phyloP scores from a whole-genome alignment of 352 stramenopile species.

The Lagenidium giganteum region DNA sequence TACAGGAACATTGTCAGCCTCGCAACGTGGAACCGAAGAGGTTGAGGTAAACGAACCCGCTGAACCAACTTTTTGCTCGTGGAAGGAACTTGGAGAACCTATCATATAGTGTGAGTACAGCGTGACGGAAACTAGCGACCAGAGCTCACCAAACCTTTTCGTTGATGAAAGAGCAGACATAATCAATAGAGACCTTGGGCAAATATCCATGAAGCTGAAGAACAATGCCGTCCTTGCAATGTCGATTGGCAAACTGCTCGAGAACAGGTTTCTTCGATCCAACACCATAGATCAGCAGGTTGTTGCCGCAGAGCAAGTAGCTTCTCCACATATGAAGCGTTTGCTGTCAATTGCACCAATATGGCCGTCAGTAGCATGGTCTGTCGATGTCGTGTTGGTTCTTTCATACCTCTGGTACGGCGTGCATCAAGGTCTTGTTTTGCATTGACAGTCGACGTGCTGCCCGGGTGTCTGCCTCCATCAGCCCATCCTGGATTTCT shows the following conservation, averaged over 20 bases:
- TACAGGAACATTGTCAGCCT: slow-evolving; percentile 7
- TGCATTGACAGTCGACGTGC: too few species aligned
- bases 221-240: slow-evolving; percentile 27
- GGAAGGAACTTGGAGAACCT: background rate
- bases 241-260: slow-evolving; percentile 27
- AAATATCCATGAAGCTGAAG: slow-evolving; percentile 58
- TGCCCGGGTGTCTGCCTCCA: too few species aligned
- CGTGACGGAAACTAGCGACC: background rate
- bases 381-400: too few species aligned
- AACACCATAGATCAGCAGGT: slow-evolving; percentile 45
- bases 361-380: too few species aligned
- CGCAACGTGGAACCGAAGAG: background rate
- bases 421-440: too few species aligned
- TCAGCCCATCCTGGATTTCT: too few species aligned
- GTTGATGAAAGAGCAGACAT: slow-evolving; percentile 29
- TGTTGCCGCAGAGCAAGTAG: slow-evolving; percentile 38
- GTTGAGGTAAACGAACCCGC: slow-evolving; percentile 13
- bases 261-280: slow-evolving; percentile 30
- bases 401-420: too few species aligned
- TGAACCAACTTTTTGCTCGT: slow-evolving; percentile 25
- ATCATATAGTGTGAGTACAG: slow-evolving; percentile 6
- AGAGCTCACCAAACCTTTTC: slow-evolving; percentile 19
- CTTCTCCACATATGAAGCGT: slow-evolving; percentile 48
- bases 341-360: too few species aligned
- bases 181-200: slow-evolving; percentile 39